Conservation (phyloP, 306 rosid species). For the Rosa rugosa region DNA sequence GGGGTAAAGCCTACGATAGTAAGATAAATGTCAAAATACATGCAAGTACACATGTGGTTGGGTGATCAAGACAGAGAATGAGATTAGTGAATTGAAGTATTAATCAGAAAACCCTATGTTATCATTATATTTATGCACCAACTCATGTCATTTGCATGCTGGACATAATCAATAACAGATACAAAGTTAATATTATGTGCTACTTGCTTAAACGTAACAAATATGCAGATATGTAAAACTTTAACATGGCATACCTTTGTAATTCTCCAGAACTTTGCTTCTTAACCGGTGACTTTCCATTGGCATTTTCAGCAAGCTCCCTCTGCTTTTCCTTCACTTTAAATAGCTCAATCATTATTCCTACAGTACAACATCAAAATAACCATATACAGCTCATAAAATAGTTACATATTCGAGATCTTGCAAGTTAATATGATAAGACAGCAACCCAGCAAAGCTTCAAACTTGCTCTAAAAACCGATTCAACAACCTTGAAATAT, state of each 20-base stretch:
- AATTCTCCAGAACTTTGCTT: slow-evolving; percentile 60
- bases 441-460: background rate
- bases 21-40: background rate
- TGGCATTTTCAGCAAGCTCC: slow-evolving; percentile 50
- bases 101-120: no score
- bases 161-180: no score
- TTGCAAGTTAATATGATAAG: background rate
- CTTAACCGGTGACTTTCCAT: slow-evolving; percentile 41
- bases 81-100: background rate
- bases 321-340: slow-evolving; percentile 64
- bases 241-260: slow-evolving; percentile 35
- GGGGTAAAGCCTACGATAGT: slow-evolving; percentile 31
- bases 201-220: background rate
- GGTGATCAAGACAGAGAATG: background rate
- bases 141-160: no score
- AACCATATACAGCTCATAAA: background rate
- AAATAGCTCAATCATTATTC: slow-evolving; percentile 54
- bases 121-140: no score
- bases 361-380: slow-evolving; percentile 24
- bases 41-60: background rate
- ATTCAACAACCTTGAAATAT: no score
- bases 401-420: background rate
- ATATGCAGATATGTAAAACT: background rate
- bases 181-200: background rate
- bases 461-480: no score